Percentiles rank a stretch among this genome's conserved stretches.
Evolutionary conservation across 2,329 filamentous ascomycete species (phyloP).

Genomic region (Verticillium klebahnii): DNA sequence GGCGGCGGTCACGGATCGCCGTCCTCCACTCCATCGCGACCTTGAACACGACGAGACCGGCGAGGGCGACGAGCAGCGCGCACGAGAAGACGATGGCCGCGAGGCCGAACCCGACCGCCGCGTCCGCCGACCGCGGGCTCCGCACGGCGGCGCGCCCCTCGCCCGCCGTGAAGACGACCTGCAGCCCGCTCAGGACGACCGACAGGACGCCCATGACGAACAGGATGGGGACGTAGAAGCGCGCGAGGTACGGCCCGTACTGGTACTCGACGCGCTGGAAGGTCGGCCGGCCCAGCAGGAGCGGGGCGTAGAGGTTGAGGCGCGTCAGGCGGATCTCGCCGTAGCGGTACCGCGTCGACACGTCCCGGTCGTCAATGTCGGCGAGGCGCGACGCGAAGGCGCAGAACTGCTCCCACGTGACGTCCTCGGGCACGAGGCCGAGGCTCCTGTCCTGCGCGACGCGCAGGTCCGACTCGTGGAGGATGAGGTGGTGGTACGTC

Average conservation of each 20-base stretch:
- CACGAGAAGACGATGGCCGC: slow-evolving; percentile 6
- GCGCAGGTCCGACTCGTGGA: slow-evolving; percentile 26
- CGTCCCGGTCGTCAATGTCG: slow-evolving; percentile 9
- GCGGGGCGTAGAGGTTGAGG: slow-evolving; percentile 16
- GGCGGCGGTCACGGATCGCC: slow-evolving; percentile 12
- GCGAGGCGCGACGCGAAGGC: slow-evolving; percentile 8
- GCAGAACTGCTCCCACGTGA: slow-evolving; percentile 14
- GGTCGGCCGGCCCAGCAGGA: slow-evolving; percentile 15
- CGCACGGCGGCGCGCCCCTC: not conserved
- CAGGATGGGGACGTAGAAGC: slow-evolving; percentile 17
- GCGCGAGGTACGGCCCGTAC: slow-evolving; percentile 17
- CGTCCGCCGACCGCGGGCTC: not conserved
- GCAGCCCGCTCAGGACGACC: slow-evolving; percentile 16
- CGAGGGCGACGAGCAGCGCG: slow-evolving; percentile 2
- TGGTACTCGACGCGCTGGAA: slow-evolving; percentile 18
- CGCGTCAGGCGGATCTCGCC: slow-evolving; percentile 9
- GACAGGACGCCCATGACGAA: slow-evolving; percentile 17
- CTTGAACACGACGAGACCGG: slow-evolving; percentile 9
- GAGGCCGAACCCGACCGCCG: slow-evolving; percentile 11
- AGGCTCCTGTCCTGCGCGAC: slow-evolving; percentile 19
- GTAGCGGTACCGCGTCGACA: slow-evolving; percentile 11
- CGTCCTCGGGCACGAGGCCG: slow-evolving; percentile 8
- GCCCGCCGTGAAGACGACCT: slow-evolving; percentile 13
- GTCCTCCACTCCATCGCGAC: slow-evolving; percentile 13
- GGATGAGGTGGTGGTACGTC: slow-evolving; percentile 25